phyloP scores from a whole-genome alignment of 176 grass and related monocot genomes.

The Oryza nivara region DNA sequence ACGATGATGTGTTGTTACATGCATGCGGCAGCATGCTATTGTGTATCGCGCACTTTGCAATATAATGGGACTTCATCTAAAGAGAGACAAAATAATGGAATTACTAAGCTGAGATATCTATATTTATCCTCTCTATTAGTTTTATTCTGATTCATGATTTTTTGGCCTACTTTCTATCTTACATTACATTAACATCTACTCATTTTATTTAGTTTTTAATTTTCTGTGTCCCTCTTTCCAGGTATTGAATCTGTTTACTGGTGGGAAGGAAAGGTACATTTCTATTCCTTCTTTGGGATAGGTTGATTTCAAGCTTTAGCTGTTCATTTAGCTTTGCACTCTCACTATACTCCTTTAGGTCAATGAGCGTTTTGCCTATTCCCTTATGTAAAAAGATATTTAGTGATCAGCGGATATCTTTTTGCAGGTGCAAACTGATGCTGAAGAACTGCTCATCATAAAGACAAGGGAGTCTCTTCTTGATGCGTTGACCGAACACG shows the following conservation, averaged over 20 bases:
- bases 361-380: not conserved
- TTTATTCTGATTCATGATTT: not conserved
- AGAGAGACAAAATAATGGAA: not conserved
- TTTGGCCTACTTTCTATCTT: not conserved
- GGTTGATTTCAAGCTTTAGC: not conserved
- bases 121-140: not conserved
- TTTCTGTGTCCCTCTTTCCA: constrained; percentile 2
- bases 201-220: not conserved
- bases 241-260: constrained; percentile 92
- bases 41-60: not conserved
- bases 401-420: not conserved
- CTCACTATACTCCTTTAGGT: not conserved
- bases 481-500: constrained; percentile 73
- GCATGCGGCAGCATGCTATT: not conserved
- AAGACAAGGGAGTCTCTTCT: constrained; percentile 95
- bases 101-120: not conserved
- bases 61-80: not conserved
- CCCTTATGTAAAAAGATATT: not conserved
- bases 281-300: not conserved
- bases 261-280: constrained; percentile 91
- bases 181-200: not conserved
- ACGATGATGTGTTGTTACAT: not conserved
- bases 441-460: constrained; percentile 83
- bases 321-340: not conserved
- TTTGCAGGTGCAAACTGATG: constrained; percentile 82